Conservation (phyloP, 768 basidiomycete genomes). For the Agaricus sinodeliciosus region DNA sequence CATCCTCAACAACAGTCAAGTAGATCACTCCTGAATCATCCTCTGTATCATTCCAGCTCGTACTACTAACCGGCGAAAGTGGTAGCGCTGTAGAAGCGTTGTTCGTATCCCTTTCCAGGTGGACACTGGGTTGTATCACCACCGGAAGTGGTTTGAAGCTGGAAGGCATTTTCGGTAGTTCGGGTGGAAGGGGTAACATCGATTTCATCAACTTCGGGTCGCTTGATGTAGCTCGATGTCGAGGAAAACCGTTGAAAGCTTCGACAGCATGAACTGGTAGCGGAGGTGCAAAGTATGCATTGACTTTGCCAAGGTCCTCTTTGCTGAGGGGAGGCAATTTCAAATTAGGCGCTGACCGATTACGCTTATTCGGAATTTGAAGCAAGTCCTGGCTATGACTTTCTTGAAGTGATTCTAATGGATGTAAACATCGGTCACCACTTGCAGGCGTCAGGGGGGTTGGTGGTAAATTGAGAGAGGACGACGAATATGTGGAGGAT, state of each 20-base stretch:
- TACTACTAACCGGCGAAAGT: constrained; percentile 3
- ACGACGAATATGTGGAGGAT: not conserved
- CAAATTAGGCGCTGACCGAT: constrained; percentile 7
- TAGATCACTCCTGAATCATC: constrained; percentile 2
- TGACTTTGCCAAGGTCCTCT: constrained; percentile 8
- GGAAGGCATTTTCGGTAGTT: not conserved
- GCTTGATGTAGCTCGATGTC: not conserved
- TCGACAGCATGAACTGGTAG: not conserved
- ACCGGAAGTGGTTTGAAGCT: not conserved
- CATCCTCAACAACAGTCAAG: constrained; percentile 10
- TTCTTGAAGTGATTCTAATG: not conserved
- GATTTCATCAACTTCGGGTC: not conserved
- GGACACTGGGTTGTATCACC: not conserved
- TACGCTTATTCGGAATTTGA: not conserved
- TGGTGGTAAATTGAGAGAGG: not conserved
- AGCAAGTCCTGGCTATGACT: not conserved
- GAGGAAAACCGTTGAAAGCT: not conserved
- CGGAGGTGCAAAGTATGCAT: constrained; percentile 7
- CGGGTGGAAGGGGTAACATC: not conserved
- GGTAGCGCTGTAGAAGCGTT: constrained; percentile 1
- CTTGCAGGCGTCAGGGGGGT: not conserved
- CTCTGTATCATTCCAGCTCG: not conserved
- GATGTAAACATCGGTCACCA: not conserved
- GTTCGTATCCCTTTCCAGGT: not conserved
- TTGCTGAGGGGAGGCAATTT: not conserved